Conservation (phyloP, 805 yeast species). For the Sungouiozyma ichnusensis region DNA sequence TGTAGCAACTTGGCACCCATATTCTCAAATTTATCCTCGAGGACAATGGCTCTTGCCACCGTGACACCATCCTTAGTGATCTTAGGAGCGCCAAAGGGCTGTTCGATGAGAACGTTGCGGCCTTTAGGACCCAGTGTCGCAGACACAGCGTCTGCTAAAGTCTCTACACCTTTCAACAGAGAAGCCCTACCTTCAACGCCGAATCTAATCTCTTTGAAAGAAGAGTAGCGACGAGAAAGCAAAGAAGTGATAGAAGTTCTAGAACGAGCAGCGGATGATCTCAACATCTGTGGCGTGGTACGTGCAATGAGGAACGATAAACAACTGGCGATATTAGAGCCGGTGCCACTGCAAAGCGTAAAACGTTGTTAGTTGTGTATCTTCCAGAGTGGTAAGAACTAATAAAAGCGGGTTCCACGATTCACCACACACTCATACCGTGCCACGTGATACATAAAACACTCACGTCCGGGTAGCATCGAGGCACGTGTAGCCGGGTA, state of each 20-base stretch:
- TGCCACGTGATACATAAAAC: too few relatives aligned
- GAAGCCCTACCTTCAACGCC: slow-evolving; percentile 98
- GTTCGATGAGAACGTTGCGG: slow-evolving; percentile 92
- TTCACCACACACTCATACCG: too few relatives aligned
- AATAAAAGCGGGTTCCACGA: too few relatives aligned
- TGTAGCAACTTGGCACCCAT: slow-evolving; percentile 91
- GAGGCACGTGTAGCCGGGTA: too few relatives aligned
- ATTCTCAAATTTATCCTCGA: slow-evolving; percentile 88
- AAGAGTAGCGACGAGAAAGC: slow-evolving; percentile 26
- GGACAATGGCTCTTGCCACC: slow-evolving; percentile 75
- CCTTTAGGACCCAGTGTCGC: slow-evolving; percentile 98
- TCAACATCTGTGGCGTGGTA: slow-evolving; percentile 8
- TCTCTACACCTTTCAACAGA: slow-evolving; percentile 83
- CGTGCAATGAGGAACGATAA: too few relatives aligned
- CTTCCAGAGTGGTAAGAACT: too few relatives aligned
- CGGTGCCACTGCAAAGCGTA: too few relatives aligned
- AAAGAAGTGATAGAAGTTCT: slow-evolving; percentile 10
- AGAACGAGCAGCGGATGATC: slow-evolving; percentile 12
- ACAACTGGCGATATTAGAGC: too few relatives aligned
- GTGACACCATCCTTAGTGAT: slow-evolving; percentile 99
- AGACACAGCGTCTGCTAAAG: slow-evolving; percentile 90
- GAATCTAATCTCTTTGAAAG: slow-evolving; percentile 89
- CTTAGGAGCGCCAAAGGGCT: slow-evolving; percentile 92
- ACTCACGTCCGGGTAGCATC: too few relatives aligned
- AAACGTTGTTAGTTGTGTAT: too few relatives aligned